Evolutionary conservation across 441 rosid genomes (phyloP).

Genomic region (Jatropha podagrica): DNA sequence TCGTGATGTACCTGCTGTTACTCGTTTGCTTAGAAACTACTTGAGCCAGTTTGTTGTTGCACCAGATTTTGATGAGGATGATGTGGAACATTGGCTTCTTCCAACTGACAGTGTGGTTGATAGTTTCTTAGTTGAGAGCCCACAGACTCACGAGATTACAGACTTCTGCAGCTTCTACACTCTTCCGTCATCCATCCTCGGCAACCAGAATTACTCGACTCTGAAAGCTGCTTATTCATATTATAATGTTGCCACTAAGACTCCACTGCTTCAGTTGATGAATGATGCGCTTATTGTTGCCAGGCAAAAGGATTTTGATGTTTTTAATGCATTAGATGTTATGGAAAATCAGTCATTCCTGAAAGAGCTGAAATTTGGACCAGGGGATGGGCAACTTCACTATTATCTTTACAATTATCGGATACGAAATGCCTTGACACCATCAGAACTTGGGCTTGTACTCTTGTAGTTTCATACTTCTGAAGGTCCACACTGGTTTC

Average conservation of each 20-base stretch:
- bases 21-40: slow-evolving; percentile 70
- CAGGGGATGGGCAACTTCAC: slow-evolving; percentile 94
- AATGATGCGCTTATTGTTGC: slow-evolving; percentile 82
- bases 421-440: slow-evolving; percentile 46
- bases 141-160: slow-evolving; percentile 78
- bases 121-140: slow-evolving; percentile 86
- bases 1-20: slow-evolving; percentile 86
- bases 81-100: slow-evolving; percentile 93
- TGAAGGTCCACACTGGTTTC: slow-evolving; percentile 13
- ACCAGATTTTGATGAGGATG: slow-evolving; percentile 82
- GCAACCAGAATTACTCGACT: slow-evolving; percentile 69
- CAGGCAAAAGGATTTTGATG: slow-evolving; percentile 80
- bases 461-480: slow-evolving; percentile 49
- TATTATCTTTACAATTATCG: slow-evolving; percentile 89
- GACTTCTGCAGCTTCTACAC: slow-evolving; percentile 98
- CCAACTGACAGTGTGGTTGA: slow-evolving; percentile 81
- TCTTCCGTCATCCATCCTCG: slow-evolving; percentile 92
- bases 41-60: slow-evolving; percentile 74
- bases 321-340: slow-evolving; percentile 88
- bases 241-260: slow-evolving; percentile 75
- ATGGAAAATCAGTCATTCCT: slow-evolving; percentile 86
- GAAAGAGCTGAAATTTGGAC: slow-evolving; percentile 93
- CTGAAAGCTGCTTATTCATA: slow-evolving; percentile 95
- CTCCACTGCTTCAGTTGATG: slow-evolving; percentile 90
- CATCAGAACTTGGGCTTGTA: slow-evolving; percentile 87